Base-by-base conservation (phyloP, 805 yeast species). In the Dipodascopsis tothii region DNA sequence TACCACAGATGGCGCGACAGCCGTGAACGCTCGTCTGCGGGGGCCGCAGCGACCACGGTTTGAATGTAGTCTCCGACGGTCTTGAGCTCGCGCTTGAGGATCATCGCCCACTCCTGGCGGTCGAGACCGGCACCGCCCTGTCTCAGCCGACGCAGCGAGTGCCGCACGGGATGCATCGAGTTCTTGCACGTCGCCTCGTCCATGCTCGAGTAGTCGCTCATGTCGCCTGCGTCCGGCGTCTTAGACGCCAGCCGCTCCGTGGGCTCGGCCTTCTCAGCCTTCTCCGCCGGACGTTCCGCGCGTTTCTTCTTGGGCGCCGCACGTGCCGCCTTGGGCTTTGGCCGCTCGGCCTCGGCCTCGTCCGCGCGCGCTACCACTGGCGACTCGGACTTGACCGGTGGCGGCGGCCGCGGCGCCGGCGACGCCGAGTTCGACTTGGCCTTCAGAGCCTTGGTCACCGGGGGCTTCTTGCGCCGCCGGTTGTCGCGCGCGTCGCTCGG, bases 71-170 rank as follows among this genome's bases (percentile, higher is more conserved):
- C 78, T 22, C 95, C 95, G 37, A 86, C 80, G 5, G 69, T 68
- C n/a, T 79, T 61, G 48, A 85, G 68, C 55, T 85, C 94, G 21
- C 67, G 69, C 59, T 80, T 78, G 49, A 86, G 68, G 5, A 80
- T 69, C n/a, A 64, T 65, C 5, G 86, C 85, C 83, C 88, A 85
- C 56, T 78, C 92, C 46, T 75, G 75, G 51, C 85, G 77, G 44
- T 78, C 88, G 49, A 82, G 64, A 0, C 88, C 88, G 40, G 76
- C 72, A 46, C 77, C 74, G 20, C 95, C 95, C 51, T 76, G 73
- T 54, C 80, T 80, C 45, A 85, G 68, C 37, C 76, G 72, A 60
- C 74, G 70, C 54, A 85, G 70, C 2, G 88, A 80, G 40, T 74
- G 71, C 36, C 81, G 72, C 35, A 86, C 81, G 5, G 85, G 82